These are phyloP conservation scores for Trypanosoma platydactyli DNA, from an alignment of 208 protist species.

Conservation along the genomic window DNA sequence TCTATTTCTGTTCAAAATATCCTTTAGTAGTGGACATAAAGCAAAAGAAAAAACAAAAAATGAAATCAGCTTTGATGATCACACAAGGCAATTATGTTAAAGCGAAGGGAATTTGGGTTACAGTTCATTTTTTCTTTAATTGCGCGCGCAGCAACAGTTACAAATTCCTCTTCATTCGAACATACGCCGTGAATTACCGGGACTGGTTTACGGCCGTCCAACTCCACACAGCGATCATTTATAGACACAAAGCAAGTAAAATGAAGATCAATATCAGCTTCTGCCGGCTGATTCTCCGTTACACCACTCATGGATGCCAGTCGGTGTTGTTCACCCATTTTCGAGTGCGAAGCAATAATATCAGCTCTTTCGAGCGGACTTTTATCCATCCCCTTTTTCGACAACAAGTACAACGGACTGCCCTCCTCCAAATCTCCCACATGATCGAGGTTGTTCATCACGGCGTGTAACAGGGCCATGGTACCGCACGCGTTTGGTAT, in stretches of 20 bases:
- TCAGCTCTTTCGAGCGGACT: conserved; percentile 35
- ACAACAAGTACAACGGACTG: conserved; percentile 37
- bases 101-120: conserved; percentile 64
- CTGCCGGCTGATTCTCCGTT: conserved; percentile 55
- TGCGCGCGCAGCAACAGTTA: conserved; percentile 57
- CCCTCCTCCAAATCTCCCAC: conserved; percentile 42
- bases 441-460: conserved; percentile 89
- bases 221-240: conserved; percentile 89
- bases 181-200: conserved; percentile 86
- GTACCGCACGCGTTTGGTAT: conserved; percentile 95
- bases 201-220: conserved; percentile 90
- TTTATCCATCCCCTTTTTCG: conserved; percentile 26
- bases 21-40: conserved; percentile 3
- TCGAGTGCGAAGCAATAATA: conserved; percentile 38
- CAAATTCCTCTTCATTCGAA: conserved; percentile 56
- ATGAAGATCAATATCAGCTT: conserved; percentile 90
- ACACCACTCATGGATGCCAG: conserved; percentile 59
- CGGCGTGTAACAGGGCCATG: conserved; percentile 90
- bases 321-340: conserved; percentile 61
- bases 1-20: background rate
- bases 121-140: conserved; percentile 76
- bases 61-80: conserved; percentile 4
- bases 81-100: conserved; percentile 77
- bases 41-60: conserved; percentile 8
- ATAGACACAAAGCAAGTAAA: conserved; percentile 92